Percentiles rank a stretch among this genome's conserved stretches.
phyloP scores from a whole-genome alignment of 441 rosid genomes.

The Populus hybrid region DNA sequence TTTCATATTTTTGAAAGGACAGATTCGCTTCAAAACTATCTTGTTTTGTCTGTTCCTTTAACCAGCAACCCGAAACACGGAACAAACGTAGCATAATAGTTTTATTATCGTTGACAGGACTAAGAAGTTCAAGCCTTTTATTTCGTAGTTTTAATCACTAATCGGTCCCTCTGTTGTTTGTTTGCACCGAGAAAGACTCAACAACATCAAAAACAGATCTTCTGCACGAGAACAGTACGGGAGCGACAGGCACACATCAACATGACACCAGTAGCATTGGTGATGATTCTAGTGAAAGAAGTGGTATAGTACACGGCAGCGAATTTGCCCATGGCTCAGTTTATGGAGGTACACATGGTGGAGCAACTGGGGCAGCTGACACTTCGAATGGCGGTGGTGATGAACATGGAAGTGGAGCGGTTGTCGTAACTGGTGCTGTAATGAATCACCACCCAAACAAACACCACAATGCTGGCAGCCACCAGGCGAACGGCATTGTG shows the following conservation, averaged over 20 bases:
- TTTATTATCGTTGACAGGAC: neutral
- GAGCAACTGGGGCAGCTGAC: constrained; percentile 7
- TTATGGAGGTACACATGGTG: neutral
- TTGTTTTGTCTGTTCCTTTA: neutral
- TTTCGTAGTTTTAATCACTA: neutral
- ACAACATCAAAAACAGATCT: neutral
- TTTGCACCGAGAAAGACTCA: neutral
- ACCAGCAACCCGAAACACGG: neutral
- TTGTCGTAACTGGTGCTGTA: constrained; percentile 31
- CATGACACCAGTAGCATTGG: neutral
- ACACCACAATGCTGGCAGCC: constrained; percentile 16
- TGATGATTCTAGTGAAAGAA: constrained; percentile 4
- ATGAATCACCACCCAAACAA: constrained; percentile 25
- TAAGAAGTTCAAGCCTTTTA: neutral
- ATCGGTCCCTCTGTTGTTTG: neutral
- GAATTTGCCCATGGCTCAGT: constrained; percentile 3
- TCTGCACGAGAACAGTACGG: neutral
- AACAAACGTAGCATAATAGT: neutral
- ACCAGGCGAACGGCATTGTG: constrained; percentile 2
- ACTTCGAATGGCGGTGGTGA: neutral
- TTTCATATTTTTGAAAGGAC: neutral
- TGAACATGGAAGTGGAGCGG: constrained; percentile 14
- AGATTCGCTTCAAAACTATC: neutral
- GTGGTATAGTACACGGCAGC: neutral
- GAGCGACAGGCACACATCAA: neutral